These are phyloP conservation scores for Coelastrella sp. DNA, from an alignment of 139 green algal genomes.

Conservation along the genomic window DNA sequence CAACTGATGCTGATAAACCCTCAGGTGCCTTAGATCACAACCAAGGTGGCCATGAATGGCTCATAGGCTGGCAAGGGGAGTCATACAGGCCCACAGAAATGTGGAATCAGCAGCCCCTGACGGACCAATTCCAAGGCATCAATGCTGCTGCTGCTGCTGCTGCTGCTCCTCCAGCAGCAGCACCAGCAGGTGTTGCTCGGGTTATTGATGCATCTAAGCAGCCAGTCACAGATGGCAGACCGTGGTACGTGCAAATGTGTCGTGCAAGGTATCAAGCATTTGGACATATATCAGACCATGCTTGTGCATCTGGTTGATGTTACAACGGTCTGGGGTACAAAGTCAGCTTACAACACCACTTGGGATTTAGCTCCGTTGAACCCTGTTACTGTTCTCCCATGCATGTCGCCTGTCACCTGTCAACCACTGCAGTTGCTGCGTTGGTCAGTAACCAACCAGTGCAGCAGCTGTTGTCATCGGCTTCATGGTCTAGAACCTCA, in stretches of 20 bases:
- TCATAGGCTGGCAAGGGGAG: slow-evolving; percentile 33
- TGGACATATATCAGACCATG: not conserved
- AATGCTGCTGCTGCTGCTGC: not conserved
- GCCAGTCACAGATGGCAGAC: not conserved
- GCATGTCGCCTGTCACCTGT: no score
- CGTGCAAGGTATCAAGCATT: not conserved
- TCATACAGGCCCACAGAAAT: slow-evolving; percentile 2
- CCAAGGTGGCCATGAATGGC: not conserved
- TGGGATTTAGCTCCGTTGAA: no score
- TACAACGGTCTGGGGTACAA: no score
- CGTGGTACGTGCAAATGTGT: not conserved
- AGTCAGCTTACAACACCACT: no score
- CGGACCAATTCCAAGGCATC: not conserved
- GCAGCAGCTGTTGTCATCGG: no score
- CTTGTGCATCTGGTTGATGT: not conserved
- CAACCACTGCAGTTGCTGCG: no score
- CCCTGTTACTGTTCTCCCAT: no score
- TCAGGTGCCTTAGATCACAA: not conserved
- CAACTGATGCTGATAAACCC: not conserved
- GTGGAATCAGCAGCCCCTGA: not conserved
- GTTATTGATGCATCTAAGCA: not conserved
- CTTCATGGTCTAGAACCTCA: no score
- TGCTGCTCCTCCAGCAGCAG: not conserved
- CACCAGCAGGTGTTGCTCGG: not conserved
- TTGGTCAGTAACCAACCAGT: no score